phyloP scores from a whole-genome alignment of 2,329 filamentous ascomycete species.

The Monilinia vaccinii-corymbosi region DNA sequence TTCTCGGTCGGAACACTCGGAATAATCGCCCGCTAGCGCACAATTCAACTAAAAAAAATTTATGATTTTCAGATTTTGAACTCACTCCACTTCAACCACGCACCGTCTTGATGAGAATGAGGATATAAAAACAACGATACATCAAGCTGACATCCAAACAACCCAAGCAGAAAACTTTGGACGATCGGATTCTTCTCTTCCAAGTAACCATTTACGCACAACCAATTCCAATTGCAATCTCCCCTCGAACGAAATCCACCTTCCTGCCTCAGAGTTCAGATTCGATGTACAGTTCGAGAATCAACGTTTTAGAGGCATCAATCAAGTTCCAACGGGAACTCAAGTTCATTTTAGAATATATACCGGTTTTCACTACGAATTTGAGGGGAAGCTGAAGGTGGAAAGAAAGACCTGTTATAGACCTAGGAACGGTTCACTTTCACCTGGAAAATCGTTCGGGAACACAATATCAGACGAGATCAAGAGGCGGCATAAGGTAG shows the following conservation, averaged over 20 bases:
- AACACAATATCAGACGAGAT: background rate
- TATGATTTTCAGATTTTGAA: background rate
- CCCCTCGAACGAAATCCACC: background rate
- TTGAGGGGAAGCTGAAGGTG: constrained; percentile 6
- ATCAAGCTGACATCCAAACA: background rate
- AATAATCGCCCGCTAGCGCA: background rate
- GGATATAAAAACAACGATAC: background rate
- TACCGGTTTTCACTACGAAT: constrained; percentile 11
- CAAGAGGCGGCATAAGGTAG: background rate
- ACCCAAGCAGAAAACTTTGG: background rate
- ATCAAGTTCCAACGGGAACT: constrained; percentile 21
- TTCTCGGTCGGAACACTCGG: background rate
- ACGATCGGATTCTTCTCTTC: no score
- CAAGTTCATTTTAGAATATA: constrained; percentile 23
- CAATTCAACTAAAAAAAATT: background rate
- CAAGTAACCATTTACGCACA: background rate
- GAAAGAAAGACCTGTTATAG: constrained; percentile 3
- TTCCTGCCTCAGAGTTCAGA: constrained; percentile 9
- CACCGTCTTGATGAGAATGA: background rate
- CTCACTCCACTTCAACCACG: background rate
- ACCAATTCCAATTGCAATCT: background rate
- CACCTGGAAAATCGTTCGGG: background rate
- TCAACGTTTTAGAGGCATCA: constrained; percentile 13
- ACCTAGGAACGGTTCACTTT: background rate
- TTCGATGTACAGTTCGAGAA: constrained; percentile 17